These are phyloP conservation scores for Cutaneotrichosporon sp. DNA, from an alignment of 1,284 basidiomycete species.

Conservation along the genomic window DNA sequence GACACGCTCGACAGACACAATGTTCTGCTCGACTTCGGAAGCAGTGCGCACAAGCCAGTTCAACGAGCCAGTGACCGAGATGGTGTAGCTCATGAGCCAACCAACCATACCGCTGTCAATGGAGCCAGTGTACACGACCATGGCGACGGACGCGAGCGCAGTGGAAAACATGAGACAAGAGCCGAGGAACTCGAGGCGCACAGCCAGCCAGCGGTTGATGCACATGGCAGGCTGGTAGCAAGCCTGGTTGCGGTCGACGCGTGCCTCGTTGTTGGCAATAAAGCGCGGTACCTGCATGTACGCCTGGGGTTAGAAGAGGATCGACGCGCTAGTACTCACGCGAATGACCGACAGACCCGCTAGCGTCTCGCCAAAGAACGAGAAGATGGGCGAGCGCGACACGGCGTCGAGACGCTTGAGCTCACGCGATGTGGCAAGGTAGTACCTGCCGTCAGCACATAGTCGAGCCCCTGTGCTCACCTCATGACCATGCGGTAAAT, in stretches of 20 bases:
- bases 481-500: slow-evolving; percentile 72
- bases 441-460: slow-evolving; percentile 58
- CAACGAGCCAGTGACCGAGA: slow-evolving; percentile 67
- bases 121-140: slow-evolving; percentile 55
- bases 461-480: slow-evolving; percentile 47
- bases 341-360: slow-evolving; percentile 80
- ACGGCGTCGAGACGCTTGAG: slow-evolving; percentile 87
- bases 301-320: too few relatives aligned
- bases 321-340: too few relatives aligned
- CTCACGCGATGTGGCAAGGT: slow-evolving; percentile 83
- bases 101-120: slow-evolving; percentile 86
- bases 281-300: slow-evolving; percentile 71
- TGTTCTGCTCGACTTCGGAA: slow-evolving; percentile 89
- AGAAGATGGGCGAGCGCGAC: slow-evolving; percentile 83
- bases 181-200: slow-evolving; percentile 70
- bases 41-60: slow-evolving; percentile 88
- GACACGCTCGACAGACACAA: slow-evolving; percentile 74
- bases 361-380: slow-evolving; percentile 80
- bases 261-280: slow-evolving; percentile 66
- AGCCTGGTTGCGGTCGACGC: slow-evolving; percentile 56
- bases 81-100: slow-evolving; percentile 78
- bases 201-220: slow-evolving; percentile 52
- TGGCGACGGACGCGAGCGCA: slow-evolving; percentile 67
- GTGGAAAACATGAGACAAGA: slow-evolving; percentile 72
- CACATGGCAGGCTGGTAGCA: slow-evolving; percentile 53